phyloP scores from a whole-genome alignment of 208 protist genomes.

The Trypanosoma theileri region DNA sequence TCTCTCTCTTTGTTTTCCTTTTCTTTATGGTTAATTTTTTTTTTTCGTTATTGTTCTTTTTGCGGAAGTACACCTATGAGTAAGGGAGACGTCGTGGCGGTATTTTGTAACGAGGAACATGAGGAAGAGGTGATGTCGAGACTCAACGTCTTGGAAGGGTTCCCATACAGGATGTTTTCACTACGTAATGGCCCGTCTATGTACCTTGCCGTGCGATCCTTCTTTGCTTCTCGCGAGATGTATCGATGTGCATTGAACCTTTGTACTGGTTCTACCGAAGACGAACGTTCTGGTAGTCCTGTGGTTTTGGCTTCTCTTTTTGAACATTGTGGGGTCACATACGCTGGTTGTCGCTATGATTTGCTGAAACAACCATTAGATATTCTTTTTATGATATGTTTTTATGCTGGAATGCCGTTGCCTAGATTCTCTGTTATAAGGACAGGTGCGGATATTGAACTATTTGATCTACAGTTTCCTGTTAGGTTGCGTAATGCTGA shows the following conservation, averaged over 20 bases:
- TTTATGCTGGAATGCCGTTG: conserved; percentile 65
- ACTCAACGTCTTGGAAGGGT: conserved; percentile 3
- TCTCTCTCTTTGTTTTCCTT: conserved; percentile 20
- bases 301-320: conserved; percentile 45
- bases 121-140: not conserved
- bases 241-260: conserved; percentile 51
- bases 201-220: conserved; percentile 33
- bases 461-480: conserved; percentile 26
- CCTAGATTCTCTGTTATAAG: conserved; percentile 55
- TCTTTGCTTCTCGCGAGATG: conserved; percentile 25
- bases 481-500: conserved; percentile 25
- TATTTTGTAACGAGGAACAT: conserved; percentile 30
- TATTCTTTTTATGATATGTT: conserved; percentile 74
- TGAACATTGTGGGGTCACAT: conserved; percentile 36
- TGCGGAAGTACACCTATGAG: conserved; percentile 13
- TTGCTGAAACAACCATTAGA: conserved; percentile 59
- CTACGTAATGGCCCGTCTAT: conserved; percentile 37
- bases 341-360: conserved; percentile 55
- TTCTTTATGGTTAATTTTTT: conserved; percentile 19
- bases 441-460: conserved; percentile 24
- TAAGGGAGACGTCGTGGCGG: conserved; percentile 28
- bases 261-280: conserved; percentile 41
- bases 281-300: conserved; percentile 32
- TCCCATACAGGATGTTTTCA: conserved; percentile 35
- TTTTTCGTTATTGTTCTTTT: too few relatives aligned